Evolutionary conservation across 2,329 filamentous ascomycete genomes (phyloP), one percentile per base, ranked within the genome.

Genomic region (Nectriaceae sp.): DNA sequence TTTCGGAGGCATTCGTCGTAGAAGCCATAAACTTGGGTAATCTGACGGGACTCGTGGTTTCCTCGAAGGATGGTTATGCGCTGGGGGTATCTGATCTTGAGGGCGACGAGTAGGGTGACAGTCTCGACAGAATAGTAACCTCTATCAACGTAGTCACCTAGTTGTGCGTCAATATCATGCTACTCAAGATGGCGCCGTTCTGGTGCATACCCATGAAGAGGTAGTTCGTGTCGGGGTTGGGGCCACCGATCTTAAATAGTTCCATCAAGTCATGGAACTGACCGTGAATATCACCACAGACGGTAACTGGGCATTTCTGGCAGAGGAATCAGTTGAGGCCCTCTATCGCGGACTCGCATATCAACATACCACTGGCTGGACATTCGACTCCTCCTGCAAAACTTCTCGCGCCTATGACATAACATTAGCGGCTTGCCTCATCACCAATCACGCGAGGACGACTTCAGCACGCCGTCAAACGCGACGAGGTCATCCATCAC

Each of bases 231-330:
- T 99, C 94, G 59, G 94, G 94, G 69, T 96, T 97, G 52, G 92
- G 91, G 46, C 94, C 94, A 62, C 94, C 94, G 71, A 99, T 97
- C 77, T 96, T 95, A 83, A 99, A 99, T 45, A 99, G 84, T 76
- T 99, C 94, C 91, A 99, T 97, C 72, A 99, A 76, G 69, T 99
- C 94, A 73, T 97, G 93, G 72, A 97, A 97, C 75, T 99, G 94
- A 60, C 94, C 94, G 74, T 99, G 94, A 70, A 99, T 99, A 75
- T 99, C 94, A 70, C 94, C 94, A 72, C 94, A 97, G 54, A 99
- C 94, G 47, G 94, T 99, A 60, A 97, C 94, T 38, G 94, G 94
- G 71, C 93, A 97, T 93, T 97, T 97, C 88, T 92, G 57, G 19
- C 10, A 10, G 8, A 20, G 11, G 10, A 39, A 18, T 10, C 33